These are phyloP conservation scores for Urtica urens DNA, from an alignment of 306 rosid species.

Conservation along the genomic window DNA sequence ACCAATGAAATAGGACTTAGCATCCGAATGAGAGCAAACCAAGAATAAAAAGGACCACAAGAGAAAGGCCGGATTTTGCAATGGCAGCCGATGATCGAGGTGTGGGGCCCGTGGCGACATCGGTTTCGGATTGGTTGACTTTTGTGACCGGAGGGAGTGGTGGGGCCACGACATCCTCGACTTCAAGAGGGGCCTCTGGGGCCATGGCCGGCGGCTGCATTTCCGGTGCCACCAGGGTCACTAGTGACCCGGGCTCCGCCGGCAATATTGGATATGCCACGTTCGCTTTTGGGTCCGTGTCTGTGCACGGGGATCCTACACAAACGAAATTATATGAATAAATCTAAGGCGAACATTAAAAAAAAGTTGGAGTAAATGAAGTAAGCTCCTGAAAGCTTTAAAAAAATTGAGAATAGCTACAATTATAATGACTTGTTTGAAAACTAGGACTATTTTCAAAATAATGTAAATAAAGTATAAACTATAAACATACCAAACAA, in stretches of 20 bases:
- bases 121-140: not conserved
- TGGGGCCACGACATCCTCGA: slow-evolving; percentile 40
- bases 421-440: too few species aligned
- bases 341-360: not conserved
- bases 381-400: not conserved
- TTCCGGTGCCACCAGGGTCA: slow-evolving; percentile 5
- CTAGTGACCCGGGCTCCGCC: slow-evolving; percentile 34
- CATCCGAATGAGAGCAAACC: slow-evolving; percentile 16
- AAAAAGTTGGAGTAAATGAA: not conserved
- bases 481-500: too few species aligned
- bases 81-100: slow-evolving; percentile 25
- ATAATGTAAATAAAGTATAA: too few species aligned
- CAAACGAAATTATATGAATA: not conserved
- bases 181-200: slow-evolving; percentile 41
- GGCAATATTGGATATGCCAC: slow-evolving; percentile 31
- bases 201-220: slow-evolving; percentile 28
- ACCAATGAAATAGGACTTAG: too few species aligned
- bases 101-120: not conserved
- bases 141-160: slow-evolving; percentile 61
- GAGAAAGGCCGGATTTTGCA: slow-evolving; percentile 21
- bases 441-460: too few species aligned
- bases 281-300: slow-evolving; percentile 1
- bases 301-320: slow-evolving; percentile 60
- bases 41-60: slow-evolving; percentile 20
- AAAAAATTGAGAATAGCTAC: too few species aligned